phyloP scores from a whole-genome alignment of 2,329 filamentous ascomycete genomes.

The Lachnellula occidentalis region DNA sequence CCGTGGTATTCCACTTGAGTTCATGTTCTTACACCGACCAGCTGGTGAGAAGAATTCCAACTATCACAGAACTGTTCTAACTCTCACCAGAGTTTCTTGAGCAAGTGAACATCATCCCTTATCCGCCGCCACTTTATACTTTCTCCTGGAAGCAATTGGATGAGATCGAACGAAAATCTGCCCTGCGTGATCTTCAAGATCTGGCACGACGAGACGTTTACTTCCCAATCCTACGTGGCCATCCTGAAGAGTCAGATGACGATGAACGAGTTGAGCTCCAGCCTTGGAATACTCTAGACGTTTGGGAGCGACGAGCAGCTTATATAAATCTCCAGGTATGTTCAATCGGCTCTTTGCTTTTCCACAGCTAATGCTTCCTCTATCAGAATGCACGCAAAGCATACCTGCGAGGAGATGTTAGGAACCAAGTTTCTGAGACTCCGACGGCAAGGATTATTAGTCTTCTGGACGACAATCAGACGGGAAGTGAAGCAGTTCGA shows the following conservation, averaged over 20 bases:
- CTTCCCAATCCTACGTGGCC: not conserved
- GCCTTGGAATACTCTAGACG: conserved; percentile 2
- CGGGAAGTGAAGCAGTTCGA: not conserved
- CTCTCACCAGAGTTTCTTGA: not conserved
- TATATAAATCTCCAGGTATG: conserved; percentile 4
- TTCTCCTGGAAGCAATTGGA: conserved; percentile 5
- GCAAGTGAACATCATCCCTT: not conserved
- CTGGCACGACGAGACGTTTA: not conserved
- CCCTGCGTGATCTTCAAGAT: not conserved
- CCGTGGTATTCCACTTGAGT: not conserved
- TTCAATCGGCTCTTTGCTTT: not conserved
- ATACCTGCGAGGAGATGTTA: not conserved
- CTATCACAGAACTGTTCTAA: not conserved
- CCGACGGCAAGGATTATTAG: not conserved
- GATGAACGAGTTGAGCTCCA: conserved; percentile 1
- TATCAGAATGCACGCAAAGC: not conserved
- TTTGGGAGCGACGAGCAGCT: not conserved
- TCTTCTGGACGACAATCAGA: conserved; percentile 1
- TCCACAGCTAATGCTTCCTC: not conserved
- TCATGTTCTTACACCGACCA: conserved; percentile 1
- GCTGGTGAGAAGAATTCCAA: conserved; percentile 3
- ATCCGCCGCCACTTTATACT: conserved; percentile 4
- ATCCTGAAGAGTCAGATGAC: not conserved
- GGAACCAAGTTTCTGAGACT: not conserved
- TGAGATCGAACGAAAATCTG: conserved; percentile 1